Evolutionary conservation across 2,329 filamentous ascomycete genomes (phyloP).

Genomic region (Pseudocercospora eumusae): DNA sequence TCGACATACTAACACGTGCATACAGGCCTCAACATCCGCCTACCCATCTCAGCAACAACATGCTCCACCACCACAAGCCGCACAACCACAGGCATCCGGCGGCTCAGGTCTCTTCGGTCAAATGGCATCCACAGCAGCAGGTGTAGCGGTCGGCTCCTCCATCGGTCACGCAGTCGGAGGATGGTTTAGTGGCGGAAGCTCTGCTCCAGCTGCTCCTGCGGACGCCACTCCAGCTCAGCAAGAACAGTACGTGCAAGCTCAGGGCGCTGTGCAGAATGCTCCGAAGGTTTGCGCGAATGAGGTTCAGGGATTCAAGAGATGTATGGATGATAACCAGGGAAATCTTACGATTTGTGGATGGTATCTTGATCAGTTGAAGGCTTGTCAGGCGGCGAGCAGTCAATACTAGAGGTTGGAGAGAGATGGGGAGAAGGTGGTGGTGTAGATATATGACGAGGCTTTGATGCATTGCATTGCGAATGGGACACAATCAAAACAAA

Average conservation of each 20-base stretch:
- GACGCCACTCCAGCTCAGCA: constrained; percentile 34
- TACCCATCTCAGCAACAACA: constrained; percentile 49
- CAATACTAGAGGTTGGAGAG: constrained; percentile 46
- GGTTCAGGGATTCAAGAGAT: constrained; percentile 84
- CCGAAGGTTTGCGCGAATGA: constrained; percentile 68
- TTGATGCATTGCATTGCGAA: not conserved
- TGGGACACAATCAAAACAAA: not conserved
- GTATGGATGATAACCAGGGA: constrained; percentile 92
- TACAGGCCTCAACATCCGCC: constrained; percentile 51
- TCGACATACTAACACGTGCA: not conserved
- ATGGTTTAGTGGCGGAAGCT: constrained; percentile 74
- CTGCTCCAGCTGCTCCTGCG: constrained; percentile 46
- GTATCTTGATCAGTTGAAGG: constrained; percentile 87
- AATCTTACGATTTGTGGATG: constrained; percentile 96
- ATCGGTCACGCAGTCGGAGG: constrained; percentile 94
- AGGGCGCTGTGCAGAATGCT: constrained; percentile 28
- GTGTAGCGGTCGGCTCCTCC: constrained; percentile 93
- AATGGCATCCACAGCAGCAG: constrained; percentile 96
- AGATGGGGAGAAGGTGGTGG: not conserved
- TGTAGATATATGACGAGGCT: not conserved
- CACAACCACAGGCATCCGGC: constrained; percentile 47
- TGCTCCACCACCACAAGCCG: constrained; percentile 48
- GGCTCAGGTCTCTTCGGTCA: constrained; percentile 89
- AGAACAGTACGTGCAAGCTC: constrained; percentile 33
- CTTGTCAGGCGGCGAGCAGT: constrained; percentile 51